Conservation (phyloP, 2,329 filamentous ascomycete genomes). For the Nemania diffusa region DNA sequence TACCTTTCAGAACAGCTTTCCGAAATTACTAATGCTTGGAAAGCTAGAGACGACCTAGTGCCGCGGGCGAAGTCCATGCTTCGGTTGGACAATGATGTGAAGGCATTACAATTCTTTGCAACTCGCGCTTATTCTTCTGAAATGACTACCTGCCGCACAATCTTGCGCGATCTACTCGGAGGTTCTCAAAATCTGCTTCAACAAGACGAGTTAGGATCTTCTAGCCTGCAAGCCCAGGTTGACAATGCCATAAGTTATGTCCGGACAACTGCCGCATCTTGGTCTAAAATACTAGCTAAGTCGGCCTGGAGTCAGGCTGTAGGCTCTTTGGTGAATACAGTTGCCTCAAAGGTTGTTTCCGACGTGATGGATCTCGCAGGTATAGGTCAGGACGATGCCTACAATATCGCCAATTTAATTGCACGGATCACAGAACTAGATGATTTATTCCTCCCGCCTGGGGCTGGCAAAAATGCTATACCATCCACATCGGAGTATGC, state of each 20-base stretch:
- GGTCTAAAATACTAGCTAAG: slow-evolving; percentile 67
- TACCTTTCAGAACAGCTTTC: slow-evolving; percentile 69
- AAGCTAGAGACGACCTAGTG: slow-evolving; percentile 62
- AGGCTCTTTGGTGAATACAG: slow-evolving; percentile 67
- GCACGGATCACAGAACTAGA: slow-evolving; percentile 67
- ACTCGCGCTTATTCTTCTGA: slow-evolving; percentile 70
- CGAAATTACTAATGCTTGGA: slow-evolving; percentile 63
- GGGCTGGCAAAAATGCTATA: slow-evolving; percentile 53
- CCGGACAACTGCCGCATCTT: slow-evolving; percentile 63
- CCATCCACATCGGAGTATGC: slow-evolving; percentile 70
- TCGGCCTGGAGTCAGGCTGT: slow-evolving; percentile 72
- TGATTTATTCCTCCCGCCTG: slow-evolving; percentile 64
- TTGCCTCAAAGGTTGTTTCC: slow-evolving; percentile 67
- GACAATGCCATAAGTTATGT: slow-evolving; percentile 65
- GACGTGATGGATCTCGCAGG: slow-evolving; percentile 71
- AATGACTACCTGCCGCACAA: slow-evolving; percentile 68
- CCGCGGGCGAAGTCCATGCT: slow-evolving; percentile 64
- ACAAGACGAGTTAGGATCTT: slow-evolving; percentile 63
- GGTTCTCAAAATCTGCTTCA: slow-evolving; percentile 69
- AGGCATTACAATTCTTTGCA: slow-evolving; percentile 68
- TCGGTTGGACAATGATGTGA: slow-evolving; percentile 68
- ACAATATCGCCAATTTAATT: slow-evolving; percentile 69
- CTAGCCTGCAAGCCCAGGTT: slow-evolving; percentile 53
- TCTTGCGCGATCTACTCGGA: slow-evolving; percentile 70
- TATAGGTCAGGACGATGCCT: slow-evolving; percentile 72